phyloP scores from a whole-genome alignment of 2,329 filamentous ascomycete species.

The Didymella sp. region DNA sequence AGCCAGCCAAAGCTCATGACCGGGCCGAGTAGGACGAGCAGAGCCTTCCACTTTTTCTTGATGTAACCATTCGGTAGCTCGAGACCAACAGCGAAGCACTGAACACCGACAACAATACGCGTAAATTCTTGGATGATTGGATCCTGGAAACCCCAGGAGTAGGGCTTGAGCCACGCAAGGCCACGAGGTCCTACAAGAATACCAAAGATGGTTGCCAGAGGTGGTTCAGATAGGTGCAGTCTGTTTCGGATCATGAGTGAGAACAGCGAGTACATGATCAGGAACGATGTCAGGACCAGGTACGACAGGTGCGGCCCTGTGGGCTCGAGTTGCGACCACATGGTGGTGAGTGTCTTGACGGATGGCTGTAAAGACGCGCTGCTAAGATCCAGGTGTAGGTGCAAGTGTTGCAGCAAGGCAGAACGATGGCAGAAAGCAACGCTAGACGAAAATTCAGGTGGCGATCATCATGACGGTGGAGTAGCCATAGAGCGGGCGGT shows the following conservation, averaged over 20 bases:
- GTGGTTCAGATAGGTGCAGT: conserved; percentile 58
- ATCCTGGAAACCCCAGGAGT: conserved; percentile 54
- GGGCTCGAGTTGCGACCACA: conserved; percentile 56
- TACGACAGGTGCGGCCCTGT: conserved; percentile 57
- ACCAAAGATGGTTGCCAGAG: conserved; percentile 56
- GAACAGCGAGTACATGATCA: conserved; percentile 57
- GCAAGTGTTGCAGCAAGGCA: neutral
- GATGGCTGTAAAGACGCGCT: neutral
- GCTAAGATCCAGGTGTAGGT: neutral
- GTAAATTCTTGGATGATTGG: conserved; percentile 52
- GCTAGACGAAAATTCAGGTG: conserved; percentile 1
- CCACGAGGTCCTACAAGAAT: conserved; percentile 54
- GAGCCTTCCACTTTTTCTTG: conserved; percentile 59
- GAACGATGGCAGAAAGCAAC: neutral
- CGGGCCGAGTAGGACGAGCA: conserved; percentile 58
- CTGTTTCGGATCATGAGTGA: conserved; percentile 56
- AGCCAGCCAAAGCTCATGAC: conserved; percentile 61
- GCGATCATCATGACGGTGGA: conserved; percentile 12
- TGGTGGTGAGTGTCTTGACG: neutral
- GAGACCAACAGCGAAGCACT: conserved; percentile 49
- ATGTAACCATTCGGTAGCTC: conserved; percentile 56
- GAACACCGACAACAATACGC: conserved; percentile 56
- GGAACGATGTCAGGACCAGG: conserved; percentile 53
- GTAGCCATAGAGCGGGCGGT: neutral
- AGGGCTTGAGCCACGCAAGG: conserved; percentile 50